A percentile compares a stretch with the other conserved stretches of the same genome.
Evolutionary conservation across 805 yeast genomes (phyloP).

Genomic region (Barnettozyma populi): DNA sequence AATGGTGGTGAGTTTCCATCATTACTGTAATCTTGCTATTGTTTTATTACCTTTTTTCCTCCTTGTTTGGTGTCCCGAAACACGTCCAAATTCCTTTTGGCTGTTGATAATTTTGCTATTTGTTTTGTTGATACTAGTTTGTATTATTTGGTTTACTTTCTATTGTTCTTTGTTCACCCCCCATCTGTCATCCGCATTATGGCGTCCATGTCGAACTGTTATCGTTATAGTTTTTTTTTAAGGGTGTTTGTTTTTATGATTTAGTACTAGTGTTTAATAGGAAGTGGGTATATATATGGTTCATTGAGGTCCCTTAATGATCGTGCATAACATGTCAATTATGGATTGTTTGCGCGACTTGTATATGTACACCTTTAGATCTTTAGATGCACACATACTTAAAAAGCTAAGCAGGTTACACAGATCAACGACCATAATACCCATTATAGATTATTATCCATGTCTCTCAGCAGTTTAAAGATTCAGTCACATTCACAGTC

Average conservation of each 20-base stretch:
- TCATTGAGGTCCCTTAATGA: no score
- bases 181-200: neutral
- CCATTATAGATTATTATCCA: no score
- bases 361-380: no score
- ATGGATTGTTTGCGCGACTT: no score
- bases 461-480: no score
- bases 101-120: neutral
- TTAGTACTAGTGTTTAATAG: neutral
- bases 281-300: neutral
- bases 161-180: neutral
- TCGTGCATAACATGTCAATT: no score
- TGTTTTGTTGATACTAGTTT: neutral
- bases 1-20: neutral
- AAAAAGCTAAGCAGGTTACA: no score
- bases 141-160: no score
- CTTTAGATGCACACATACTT: no score
- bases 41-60: neutral
- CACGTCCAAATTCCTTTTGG: neutral
- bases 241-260: neutral
- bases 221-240: neutral
- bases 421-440: no score
- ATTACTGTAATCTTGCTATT: neutral
- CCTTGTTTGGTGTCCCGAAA: neutral
- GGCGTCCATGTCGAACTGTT: neutral
- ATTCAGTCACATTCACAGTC: no score